A percentile compares a stretch with the other conserved stretches of the same genome.
These are phyloP conservation scores for Hirschfeldia incana DNA, from an alignment of 345 rosid species.

Conservation along the genomic window DNA sequence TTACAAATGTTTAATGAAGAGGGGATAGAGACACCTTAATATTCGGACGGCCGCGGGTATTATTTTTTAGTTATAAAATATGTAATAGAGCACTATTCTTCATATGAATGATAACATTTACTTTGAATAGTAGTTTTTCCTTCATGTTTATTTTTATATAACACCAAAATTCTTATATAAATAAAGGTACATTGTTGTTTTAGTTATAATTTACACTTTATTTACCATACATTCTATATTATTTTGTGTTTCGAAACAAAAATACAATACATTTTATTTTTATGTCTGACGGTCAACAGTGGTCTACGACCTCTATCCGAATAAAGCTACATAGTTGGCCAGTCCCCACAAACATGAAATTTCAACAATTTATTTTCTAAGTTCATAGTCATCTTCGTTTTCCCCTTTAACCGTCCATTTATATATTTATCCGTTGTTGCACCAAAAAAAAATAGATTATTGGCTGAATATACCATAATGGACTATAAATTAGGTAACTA, in stretches of 20 bases:
- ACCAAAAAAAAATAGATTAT: too few species aligned
- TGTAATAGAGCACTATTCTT: not conserved
- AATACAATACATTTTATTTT: not conserved
- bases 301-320: not conserved
- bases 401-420: not conserved
- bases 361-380: not conserved
- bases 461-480: too few species aligned
- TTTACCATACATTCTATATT: not conserved
- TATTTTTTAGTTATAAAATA: not conserved
- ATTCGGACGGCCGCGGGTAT: constrained; percentile 25
- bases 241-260: too few species aligned
- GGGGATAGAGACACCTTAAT: constrained; percentile 35
- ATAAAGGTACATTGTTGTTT: not conserved
- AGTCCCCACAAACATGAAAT: constrained; percentile 9
- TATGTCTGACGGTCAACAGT: constrained; percentile 1
- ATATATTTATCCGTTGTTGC: not conserved
- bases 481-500: too few species aligned
- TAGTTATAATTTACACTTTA: too few species aligned
- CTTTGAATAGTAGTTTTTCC: too few species aligned
- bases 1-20: not conserved
- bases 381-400: not conserved
- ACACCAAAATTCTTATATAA: not conserved
- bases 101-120: not conserved
- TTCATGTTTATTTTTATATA: not conserved
- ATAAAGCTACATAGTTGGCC: constrained; percentile 4